Percentiles rank a stretch among this genome's conserved stretches.
Conservation (phyloP, 805 yeast species). For the Kodamaea sagamina region DNA sequence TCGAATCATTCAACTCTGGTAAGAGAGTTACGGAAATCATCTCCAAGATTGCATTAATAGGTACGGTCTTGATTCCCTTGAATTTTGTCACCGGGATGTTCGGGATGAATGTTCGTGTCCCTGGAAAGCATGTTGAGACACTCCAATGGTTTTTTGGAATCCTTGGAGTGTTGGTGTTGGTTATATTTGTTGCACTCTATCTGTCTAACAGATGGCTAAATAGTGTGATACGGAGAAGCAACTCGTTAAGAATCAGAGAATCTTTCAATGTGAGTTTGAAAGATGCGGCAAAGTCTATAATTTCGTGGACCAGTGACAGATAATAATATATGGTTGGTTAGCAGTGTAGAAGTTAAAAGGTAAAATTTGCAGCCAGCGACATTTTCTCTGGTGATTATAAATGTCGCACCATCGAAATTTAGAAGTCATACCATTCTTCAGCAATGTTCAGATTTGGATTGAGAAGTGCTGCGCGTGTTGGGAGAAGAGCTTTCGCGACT, state of each 20-base stretch:
- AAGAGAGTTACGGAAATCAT: constrained; percentile 83
- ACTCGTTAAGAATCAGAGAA: not conserved
- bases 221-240: not conserved
- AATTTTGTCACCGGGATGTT: constrained; percentile 88
- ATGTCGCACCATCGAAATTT: constrained; percentile 1
- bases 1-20: constrained; percentile 84
- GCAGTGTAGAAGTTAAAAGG: no score
- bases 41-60: constrained; percentile 85
- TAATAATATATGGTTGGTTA: no score
- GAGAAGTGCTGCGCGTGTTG: constrained; percentile 3
- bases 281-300: not conserved
- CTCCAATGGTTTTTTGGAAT: constrained; percentile 53
- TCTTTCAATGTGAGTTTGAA: not conserved
- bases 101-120: constrained; percentile 93
- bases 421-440: not conserved
- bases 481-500: not conserved
- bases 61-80: constrained; percentile 88
- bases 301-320: constrained; percentile 1
- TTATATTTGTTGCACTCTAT: not conserved
- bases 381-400: not conserved
- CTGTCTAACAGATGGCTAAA: not conserved
- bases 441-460: constrained; percentile 10
- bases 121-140: constrained; percentile 51
- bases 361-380: constrained; percentile 8
- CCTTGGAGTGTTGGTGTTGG: constrained; percentile 3